Percentiles rank a stretch among this genome's conserved stretches.
Evolutionary conservation across 2,329 filamentous ascomycete genomes (phyloP).

Genomic region (Aspergillus cejpii): DNA sequence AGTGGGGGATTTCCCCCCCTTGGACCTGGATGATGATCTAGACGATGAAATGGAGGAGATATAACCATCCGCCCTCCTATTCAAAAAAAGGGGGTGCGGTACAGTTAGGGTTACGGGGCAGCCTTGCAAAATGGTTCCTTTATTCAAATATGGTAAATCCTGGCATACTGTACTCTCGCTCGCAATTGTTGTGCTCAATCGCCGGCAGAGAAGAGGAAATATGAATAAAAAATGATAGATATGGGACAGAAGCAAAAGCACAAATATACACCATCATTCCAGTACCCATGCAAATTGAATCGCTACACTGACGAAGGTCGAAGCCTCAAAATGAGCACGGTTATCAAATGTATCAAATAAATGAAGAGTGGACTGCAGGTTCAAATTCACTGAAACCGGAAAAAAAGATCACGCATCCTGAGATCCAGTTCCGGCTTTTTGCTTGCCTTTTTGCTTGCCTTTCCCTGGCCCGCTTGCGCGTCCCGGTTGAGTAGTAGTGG

Average conservation of each 20-base stretch:
- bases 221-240: slow-evolving; percentile 2
- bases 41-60: slow-evolving; percentile 54
- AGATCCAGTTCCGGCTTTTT: slow-evolving; percentile 19
- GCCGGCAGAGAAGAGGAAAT: slow-evolving; percentile 1
- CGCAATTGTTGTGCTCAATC: slow-evolving; percentile 4
- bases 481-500: slow-evolving; percentile 11
- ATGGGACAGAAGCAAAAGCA: not conserved
- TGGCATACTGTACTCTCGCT: not conserved
- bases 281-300: slow-evolving; percentile 1
- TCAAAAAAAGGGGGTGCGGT: not conserved
- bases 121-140: not conserved
- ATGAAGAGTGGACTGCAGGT: not conserved
- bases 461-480: slow-evolving; percentile 16
- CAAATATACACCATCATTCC: slow-evolving; percentile 2
- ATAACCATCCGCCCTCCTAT: slow-evolving; percentile 18
- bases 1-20: slow-evolving; percentile 52
- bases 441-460: slow-evolving; percentile 31
- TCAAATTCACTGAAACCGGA: not conserved
- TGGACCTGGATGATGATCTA: slow-evolving; percentile 48
- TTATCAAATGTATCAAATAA: slow-evolving; percentile 7
- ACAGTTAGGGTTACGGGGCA: not conserved
- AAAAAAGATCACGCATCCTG: slow-evolving; percentile 7
- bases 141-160: slow-evolving; percentile 5
- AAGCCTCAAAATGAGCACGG: not conserved
- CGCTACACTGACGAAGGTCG: not conserved